phyloP scores from a whole-genome alignment of 441 rosid species.

The Pelargonium citronellum region DNA sequence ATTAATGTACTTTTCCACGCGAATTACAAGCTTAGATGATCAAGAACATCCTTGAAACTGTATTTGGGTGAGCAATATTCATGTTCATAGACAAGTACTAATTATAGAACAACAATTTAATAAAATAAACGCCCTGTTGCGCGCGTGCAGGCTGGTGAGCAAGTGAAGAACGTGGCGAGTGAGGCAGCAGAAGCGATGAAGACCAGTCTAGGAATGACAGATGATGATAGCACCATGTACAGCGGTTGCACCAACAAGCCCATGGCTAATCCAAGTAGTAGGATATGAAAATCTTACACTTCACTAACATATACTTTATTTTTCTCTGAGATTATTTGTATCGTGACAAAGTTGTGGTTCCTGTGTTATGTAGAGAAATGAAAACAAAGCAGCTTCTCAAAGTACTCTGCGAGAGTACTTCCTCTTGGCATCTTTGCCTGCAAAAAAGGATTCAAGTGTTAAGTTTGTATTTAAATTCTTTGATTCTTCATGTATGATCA shows the following conservation, averaged over 20 bases:
- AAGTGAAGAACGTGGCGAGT: conserved; percentile 52
- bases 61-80: neutral
- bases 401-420: neutral
- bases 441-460: neutral
- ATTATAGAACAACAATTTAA: neutral
- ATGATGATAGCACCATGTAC: conserved; percentile 23
- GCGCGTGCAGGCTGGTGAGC: conserved; percentile 39
- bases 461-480: neutral
- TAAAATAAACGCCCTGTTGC: neutral
- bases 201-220: conserved; percentile 43
- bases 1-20: no score
- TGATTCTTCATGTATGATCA: neutral
- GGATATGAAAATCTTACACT: neutral
- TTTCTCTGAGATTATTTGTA: no score
- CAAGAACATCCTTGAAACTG: no score
- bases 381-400: neutral
- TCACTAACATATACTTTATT: no score
- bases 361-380: neutral
- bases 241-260: conserved; percentile 26
- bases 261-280: neutral
- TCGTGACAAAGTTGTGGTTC: no score
- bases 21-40: no score
- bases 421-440: neutral
- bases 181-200: conserved; percentile 52
- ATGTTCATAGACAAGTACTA: neutral